Base-by-base conservation (phyloP, 2,329 filamentous ascomycete genomes). In the Chaetomiaceae sp. region DNA sequence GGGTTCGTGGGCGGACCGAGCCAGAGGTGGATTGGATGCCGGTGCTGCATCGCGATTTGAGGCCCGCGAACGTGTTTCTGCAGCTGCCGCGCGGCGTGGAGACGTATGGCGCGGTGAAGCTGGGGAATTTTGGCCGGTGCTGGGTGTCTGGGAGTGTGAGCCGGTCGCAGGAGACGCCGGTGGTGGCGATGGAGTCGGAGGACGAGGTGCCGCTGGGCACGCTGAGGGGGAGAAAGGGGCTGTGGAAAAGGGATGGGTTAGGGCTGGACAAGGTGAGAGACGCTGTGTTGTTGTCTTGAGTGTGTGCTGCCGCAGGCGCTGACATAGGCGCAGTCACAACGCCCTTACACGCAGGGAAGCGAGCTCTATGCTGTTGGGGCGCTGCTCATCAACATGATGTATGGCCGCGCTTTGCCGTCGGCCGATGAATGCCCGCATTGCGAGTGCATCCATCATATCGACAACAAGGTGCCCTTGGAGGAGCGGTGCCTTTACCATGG, bases 41-140 rank as follows among this genome's bases (percentile, higher is more conserved):
- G 1, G 69, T 78, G 26, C 57, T 79, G 34, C 75, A 79, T 50
- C 66, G 72, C 10, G 64, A 68, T 32, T 66, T 79, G 34, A 59
- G 48, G 40, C 67, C 75, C 0, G 55, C 54, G n/a, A 74, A 74
- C 53, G 68, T 79, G 44, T 75, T 70, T 57, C 68, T 79, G 53
- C 67, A 72, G 58, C 66, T 72, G 42, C 68, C 74, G 29, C 62
- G 63, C 11, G 71, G 70, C 2, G 58, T 50, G 11, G 74, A 78
- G 60, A 69, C 66, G 26, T 79, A 78, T 54, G 76, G 75, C 0
- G 56, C 64, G 22, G 78, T 75, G 54, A 79, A 78, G 61, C 60
- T 80, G 45, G 75, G 75, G 12, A 68, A 72, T 34, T 75, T 74
- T 44, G 56, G 62, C 35, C 56, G 56, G n/a, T 65, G 68, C 14